Evolutionary conservation across 257 asterid genomes (phyloP).

Genomic region (Jasminum sambac): DNA sequence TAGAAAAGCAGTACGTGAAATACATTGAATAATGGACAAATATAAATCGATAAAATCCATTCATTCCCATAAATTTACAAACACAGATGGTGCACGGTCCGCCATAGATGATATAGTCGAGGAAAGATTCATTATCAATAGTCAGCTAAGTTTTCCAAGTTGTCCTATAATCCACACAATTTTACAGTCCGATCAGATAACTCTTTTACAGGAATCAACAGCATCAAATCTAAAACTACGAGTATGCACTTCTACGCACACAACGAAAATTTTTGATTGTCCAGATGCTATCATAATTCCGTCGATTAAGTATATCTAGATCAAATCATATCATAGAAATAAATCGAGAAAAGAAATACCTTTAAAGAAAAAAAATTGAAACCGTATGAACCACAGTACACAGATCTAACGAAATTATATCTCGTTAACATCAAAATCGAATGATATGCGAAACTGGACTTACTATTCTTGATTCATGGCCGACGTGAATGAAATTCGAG

Average conservation of each 20-base stretch:
- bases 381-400: not conserved
- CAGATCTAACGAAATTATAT: slow-evolving; percentile 10
- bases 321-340: slow-evolving; percentile 7
- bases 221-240: not conserved
- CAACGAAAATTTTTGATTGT: no score
- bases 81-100: not conserved
- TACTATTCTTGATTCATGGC: slow-evolving; percentile 79
- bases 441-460: slow-evolving; percentile 29
- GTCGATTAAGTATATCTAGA: slow-evolving; percentile 4
- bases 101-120: not conserved
- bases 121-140: not conserved
- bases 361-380: not conserved
- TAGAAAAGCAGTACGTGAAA: not conserved
- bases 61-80: not conserved
- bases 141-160: not conserved
- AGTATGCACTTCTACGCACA: no score
- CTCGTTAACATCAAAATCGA: not conserved
- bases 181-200: not conserved
- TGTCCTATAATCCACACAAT: not conserved
- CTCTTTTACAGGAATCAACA: not conserved
- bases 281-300: not conserved
- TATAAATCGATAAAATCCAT: not conserved
- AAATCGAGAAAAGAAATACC: not conserved
- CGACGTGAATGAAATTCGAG: not conserved
- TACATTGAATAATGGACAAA: not conserved